Percentiles rank a stretch among this genome's conserved stretches.
phyloP scores from a whole-genome alignment of 2,329 filamentous ascomycete species.

The Aspergillus hiratsukae region DNA sequence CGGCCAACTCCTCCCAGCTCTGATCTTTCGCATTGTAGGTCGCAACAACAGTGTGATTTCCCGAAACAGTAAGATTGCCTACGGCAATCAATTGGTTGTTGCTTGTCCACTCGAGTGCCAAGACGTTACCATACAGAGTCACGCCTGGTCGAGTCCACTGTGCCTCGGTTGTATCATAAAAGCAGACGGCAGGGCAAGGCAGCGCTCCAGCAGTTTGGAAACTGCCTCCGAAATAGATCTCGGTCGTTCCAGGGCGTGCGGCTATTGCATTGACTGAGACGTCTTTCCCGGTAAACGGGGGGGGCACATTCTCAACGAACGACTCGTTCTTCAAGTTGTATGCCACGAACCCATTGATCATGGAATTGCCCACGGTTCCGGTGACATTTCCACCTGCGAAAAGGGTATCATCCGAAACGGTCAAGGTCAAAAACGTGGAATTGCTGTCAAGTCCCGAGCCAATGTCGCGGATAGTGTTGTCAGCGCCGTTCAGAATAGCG shows the following conservation, averaged over 20 bases:
- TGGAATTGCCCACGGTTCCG: slow-evolving; percentile 59
- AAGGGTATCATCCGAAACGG: slow-evolving; percentile 61
- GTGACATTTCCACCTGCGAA: slow-evolving; percentile 79
- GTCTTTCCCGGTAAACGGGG: slow-evolving; percentile 65
- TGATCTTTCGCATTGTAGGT: slow-evolving; percentile 66
- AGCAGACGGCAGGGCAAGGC: slow-evolving; percentile 75
- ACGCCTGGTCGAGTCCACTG: slow-evolving; percentile 80
- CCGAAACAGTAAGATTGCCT: slow-evolving; percentile 68
- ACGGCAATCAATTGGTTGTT: slow-evolving; percentile 69
- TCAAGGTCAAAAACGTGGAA: slow-evolving; percentile 71
- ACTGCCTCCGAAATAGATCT: slow-evolving; percentile 80
- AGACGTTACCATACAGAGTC: slow-evolving; percentile 65
- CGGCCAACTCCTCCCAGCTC: slow-evolving; percentile 58
- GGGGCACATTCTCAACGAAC: slow-evolving; percentile 65
- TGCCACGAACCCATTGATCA: slow-evolving; percentile 68
- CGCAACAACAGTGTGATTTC: slow-evolving; percentile 63
- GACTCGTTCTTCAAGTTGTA: slow-evolving; percentile 67
- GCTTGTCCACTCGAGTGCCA: slow-evolving; percentile 70
- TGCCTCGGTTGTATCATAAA: slow-evolving; percentile 63
- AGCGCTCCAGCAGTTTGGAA: slow-evolving; percentile 82
- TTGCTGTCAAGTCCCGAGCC: slow-evolving; percentile 58
- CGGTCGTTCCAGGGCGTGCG: slow-evolving; percentile 62
- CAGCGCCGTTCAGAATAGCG: slow-evolving; percentile 72
- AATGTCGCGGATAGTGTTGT: slow-evolving; percentile 66
- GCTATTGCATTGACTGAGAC: slow-evolving; percentile 73